These are phyloP conservation scores for Fomitopsis serialis DNA, from an alignment of 768 basidiomycete genomes.

Conservation along the genomic window DNA sequence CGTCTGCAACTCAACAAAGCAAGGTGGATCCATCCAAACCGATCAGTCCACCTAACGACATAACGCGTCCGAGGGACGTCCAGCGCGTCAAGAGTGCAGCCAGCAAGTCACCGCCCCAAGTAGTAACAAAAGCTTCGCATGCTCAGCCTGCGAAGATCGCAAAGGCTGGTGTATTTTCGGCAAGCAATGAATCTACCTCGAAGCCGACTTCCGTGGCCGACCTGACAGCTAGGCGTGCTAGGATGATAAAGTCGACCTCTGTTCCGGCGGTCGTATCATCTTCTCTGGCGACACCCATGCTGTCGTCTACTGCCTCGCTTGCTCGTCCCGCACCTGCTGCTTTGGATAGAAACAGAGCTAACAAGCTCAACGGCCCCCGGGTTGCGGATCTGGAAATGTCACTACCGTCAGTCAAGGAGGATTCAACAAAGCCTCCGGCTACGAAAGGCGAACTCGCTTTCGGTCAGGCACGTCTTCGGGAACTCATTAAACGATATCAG, in stretches of 20 bases:
- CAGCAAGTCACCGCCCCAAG: neutral
- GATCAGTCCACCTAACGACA: neutral
- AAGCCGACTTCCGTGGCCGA: constrained; percentile 10
- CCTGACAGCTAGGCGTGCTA: constrained; percentile 20
- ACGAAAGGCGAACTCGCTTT: constrained; percentile 48
- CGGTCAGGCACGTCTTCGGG: constrained; percentile 70
- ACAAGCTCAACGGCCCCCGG: constrained; percentile 11
- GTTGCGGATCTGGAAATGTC: constrained; percentile 17
- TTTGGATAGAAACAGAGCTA: constrained; percentile 10
- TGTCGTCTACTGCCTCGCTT: constrained; percentile 75
- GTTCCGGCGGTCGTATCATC: constrained; percentile 67
- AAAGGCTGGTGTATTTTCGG: constrained; percentile 4
- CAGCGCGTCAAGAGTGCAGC: neutral
- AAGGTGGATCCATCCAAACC: neutral
- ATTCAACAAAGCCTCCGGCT: neutral
- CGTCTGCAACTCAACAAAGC: constrained; percentile 27
- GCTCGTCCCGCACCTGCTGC: constrained; percentile 39
- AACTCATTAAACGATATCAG: constrained; percentile 82
- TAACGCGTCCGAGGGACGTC: neutral
- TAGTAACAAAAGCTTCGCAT: neutral
- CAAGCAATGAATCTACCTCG: neutral
- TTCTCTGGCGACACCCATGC: constrained; percentile 64
- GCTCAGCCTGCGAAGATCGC: neutral
- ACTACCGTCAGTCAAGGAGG: constrained; percentile 11
- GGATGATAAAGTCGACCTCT: constrained; percentile 54